Evolutionary conservation across 768 basidiomycete genomes (phyloP), one percentile per base, ranked within the genome.

Genomic region (Infundibulicybe gibba): DNA sequence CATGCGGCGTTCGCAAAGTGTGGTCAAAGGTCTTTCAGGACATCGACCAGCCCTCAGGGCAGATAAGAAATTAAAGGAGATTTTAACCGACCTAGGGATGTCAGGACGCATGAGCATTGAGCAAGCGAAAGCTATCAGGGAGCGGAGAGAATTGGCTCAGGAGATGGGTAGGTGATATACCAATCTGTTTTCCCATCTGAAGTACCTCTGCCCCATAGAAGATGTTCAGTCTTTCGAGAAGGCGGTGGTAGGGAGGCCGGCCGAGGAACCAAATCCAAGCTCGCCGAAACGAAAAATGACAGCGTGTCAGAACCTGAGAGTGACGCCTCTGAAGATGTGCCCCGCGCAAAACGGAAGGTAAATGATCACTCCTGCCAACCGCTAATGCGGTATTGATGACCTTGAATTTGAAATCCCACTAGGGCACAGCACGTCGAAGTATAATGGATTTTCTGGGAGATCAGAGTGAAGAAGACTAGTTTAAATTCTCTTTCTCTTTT

Each of bases 81-180:
- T 87, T 11, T 71, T 93, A 6, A 58, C 69, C 19, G 85, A 83
- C 3, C 71, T 93, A 25, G 91, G 91, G 1, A 94, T 94, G 90
- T 78, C 71, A 0, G 87, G 88, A 1, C 77, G 85, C 17, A 69
- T 83, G 57, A 92, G 81, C 50, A 55, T 25, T 25, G 25, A 25
- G 25, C 25, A 25, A 25, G 93, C 92, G 3, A 88, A 80, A 54
- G 67, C 71, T 3, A 86, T 94, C 54, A 85, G 76, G 50, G 79
- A 72, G 61, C 79, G 79, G 57, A 71, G 90, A 39, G 94, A 94
- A 60, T 61, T 91, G 5, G 85, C 79, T 17, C 72, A 89, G 49
- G 90, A 94, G 58, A 72, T 93, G 15, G 77, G 91, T 94, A 53
- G 30, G 80, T 72, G 17, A 17, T 25, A 47, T 40, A 12, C 2